Conservation (phyloP, 805 yeast species). For the Diddensiella caesifluorescens region DNA sequence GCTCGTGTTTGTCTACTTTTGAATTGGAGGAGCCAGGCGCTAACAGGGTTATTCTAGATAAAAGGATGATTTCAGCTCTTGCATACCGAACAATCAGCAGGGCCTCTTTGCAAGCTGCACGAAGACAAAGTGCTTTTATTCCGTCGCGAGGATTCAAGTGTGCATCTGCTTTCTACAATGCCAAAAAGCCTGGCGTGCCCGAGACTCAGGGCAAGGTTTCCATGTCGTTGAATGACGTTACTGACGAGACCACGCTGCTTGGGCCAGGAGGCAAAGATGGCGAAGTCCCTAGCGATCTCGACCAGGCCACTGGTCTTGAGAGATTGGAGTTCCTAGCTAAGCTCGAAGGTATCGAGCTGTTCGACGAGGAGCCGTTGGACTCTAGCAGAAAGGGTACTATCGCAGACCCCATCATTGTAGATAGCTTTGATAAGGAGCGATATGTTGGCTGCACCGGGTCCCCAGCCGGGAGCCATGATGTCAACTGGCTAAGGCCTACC, state of each 20-base stretch:
- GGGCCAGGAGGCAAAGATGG: slow-evolving; percentile 88
- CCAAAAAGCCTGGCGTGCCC: no score
- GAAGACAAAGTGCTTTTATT: no score
- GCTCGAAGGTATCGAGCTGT: slow-evolving; percentile 88
- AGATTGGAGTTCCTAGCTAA: slow-evolving; percentile 93
- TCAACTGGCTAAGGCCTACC: slow-evolving; percentile 89
- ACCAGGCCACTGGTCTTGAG: slow-evolving; percentile 97
- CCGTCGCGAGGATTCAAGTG: no score
- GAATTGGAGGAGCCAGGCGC: no score
- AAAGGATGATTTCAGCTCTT: slow-evolving; percentile 5
- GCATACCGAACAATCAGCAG: slow-evolving; percentile 3
- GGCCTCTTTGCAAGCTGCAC: slow-evolving; percentile 5
- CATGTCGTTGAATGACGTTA: slow-evolving; percentile 81
- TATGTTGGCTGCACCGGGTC: slow-evolving; percentile 97
- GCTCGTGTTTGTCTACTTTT: no score
- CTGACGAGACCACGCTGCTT: slow-evolving; percentile 68
- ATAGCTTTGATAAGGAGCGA: slow-evolving; percentile 87
- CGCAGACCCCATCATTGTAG: slow-evolving; percentile 81
- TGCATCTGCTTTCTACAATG: no score
- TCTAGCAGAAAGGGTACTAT: slow-evolving; percentile 87
- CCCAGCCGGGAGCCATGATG: slow-evolving; percentile 87
- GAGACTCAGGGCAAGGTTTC: background rate
- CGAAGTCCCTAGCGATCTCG: slow-evolving; percentile 85
- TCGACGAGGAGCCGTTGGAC: slow-evolving; percentile 81
- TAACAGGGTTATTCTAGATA: no score